Evolutionary conservation across 345 rosid genomes (phyloP).

Genomic region (Eucalyptus camaldulensis): DNA sequence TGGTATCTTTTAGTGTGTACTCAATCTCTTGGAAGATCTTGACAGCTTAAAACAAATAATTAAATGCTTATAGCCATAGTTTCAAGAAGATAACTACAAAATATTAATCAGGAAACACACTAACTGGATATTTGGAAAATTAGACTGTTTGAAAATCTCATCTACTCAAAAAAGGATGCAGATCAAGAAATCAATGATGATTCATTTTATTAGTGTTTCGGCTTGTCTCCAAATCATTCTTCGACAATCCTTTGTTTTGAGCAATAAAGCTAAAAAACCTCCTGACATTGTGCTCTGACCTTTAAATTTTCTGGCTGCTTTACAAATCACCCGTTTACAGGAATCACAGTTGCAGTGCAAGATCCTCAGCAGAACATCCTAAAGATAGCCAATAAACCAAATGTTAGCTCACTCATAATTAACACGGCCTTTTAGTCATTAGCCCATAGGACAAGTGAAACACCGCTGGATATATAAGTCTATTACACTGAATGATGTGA

Average conservation of each 20-base stretch:
- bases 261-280: not conserved
- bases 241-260: not conserved
- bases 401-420: not conserved
- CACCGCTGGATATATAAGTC: not conserved
- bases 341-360: not conserved
- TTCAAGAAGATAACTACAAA: not conserved
- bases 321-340: not conserved
- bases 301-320: not conserved
- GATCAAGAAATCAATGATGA: not conserved
- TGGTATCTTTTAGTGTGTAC: not conserved
- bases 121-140: not conserved
- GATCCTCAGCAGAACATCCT: not conserved
- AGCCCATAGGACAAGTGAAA: not conserved
- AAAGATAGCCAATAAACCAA: not conserved
- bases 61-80: not conserved
- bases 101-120: not conserved
- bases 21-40: not conserved
- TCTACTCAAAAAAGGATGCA: not conserved
- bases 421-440: not conserved
- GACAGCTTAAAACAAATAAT: not conserved
- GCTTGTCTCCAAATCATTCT: not conserved
- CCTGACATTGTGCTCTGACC: not conserved
- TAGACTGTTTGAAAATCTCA: not conserved
- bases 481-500: not conserved
- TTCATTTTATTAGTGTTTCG: not conserved